Base-by-base conservation (phyloP, 1,139 yeast species). In the Zygosaccharomyces sapae region DNA sequence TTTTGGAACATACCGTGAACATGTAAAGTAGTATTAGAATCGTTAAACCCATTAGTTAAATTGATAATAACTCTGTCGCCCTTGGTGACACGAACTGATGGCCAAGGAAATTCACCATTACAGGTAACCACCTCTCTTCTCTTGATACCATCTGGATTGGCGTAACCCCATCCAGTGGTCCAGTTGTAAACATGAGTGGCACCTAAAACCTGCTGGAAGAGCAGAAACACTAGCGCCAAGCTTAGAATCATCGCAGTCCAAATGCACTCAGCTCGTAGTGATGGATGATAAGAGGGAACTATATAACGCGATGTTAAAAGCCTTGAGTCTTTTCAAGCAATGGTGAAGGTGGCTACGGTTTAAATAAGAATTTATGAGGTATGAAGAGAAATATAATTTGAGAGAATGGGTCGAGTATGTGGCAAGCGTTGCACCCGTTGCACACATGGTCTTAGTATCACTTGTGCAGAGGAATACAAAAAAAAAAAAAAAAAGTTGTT, bases 1-100 rank as follows among this genome's bases (percentile, higher is more conserved):
- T 80, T 76, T 71, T 86, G 95, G 77, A 84, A 88, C 61, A 90
- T 62, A 43, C 97, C 97, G 70, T 90, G 97, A 79, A 86, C 87
- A 69, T 90, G 97, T 59, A 90, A 69, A 5, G 92, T 73, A 4
- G 95, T 84, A 68, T 84, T 83, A 41, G 75, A 70, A 58, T 79
- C 79, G 36, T 70, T 73, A 50, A 90, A 76, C 20, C 82, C 84
- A 62, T 90, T 90, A 49, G 78, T 78, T 64, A 88, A 70, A 61
- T 82, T 76, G 31, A 88, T 70, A 45, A 80, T 68, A 24, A 90
- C 74, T n/a, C 84, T 72, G 70, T 90, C 97, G 55, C 94, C 90
- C 62, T 77, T 80, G 53, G 75, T 74, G 49, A 86, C 86, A 38
- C 79, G 72, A 51, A 90, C 71, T 13, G 76, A 76, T 3, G 97